These are phyloP conservation scores for Chlamydomonas applanata DNA, from an alignment of 139 green algal genomes.

Conservation along the genomic window DNA sequence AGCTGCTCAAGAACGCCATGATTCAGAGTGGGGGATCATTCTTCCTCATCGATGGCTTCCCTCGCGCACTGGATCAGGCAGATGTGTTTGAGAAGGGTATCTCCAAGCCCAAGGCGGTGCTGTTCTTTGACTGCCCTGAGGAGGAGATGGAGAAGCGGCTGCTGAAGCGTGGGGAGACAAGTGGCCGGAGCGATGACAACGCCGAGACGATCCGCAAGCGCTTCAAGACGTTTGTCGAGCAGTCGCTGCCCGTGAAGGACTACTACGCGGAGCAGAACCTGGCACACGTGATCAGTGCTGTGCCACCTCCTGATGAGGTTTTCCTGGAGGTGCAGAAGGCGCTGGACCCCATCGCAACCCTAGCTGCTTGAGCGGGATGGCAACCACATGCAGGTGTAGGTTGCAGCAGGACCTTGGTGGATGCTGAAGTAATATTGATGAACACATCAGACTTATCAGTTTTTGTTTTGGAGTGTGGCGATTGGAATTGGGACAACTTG, in stretches of 20 bases:
- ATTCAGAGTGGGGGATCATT: slow-evolving; percentile 45
- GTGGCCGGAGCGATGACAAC: slow-evolving; percentile 93
- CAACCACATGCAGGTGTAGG: slow-evolving; percentile 61
- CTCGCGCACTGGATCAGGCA: slow-evolving; percentile 80
- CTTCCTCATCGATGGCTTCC: slow-evolving; percentile 94
- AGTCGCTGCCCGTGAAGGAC: slow-evolving; percentile 79
- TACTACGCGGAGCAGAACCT: slow-evolving; percentile 59
- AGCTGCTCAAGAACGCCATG: slow-evolving; percentile 73
- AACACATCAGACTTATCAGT: too few species aligned
- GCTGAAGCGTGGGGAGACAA: slow-evolving; percentile 83
- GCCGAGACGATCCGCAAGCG: slow-evolving; percentile 87
- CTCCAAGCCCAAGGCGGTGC: slow-evolving; percentile 33
- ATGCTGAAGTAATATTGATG: too few species aligned
- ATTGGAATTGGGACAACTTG: too few species aligned
- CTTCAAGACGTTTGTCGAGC: slow-evolving; percentile 84
- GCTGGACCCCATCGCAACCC: slow-evolving; percentile 1
- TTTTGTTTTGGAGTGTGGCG: too few species aligned
- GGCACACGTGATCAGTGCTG: slow-evolving; percentile 10
- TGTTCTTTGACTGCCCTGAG: slow-evolving; percentile 48
- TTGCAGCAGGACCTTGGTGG: too few species aligned
- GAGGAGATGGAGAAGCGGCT: slow-evolving; percentile 86
- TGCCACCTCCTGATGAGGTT: slow-evolving; percentile 12
- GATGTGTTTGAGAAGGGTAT: slow-evolving; percentile 64
- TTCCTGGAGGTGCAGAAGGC: slow-evolving; percentile 22
- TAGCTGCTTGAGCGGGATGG: slow-evolving; percentile 1